Base-by-base conservation (phyloP, 345 rosid species). In the Passiflora organensis region DNA sequence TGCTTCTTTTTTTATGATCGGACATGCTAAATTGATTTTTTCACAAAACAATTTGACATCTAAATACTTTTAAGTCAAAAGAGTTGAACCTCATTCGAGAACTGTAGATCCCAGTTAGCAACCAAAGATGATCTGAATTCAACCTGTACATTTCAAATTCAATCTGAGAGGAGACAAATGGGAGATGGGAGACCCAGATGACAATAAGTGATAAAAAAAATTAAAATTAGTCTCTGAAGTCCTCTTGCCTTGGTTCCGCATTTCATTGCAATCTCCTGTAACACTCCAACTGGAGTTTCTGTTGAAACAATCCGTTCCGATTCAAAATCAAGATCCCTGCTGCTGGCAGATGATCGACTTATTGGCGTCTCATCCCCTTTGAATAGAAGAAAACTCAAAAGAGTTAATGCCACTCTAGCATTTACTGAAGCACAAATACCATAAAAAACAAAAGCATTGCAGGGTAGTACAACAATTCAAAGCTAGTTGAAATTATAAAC, bases 241-340 rank as follows among this genome's bases (percentile, higher is more conserved):
- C 39, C 17, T 13, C 21, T 43, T 79, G 87, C 99, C 96, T 85
- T 94, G 55, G 88, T 44, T 69, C 97, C 96, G 70, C 90, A 87
- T 70, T 80, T 87, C 65, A 58, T 66, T 23, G 97, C 97, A 75
- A 94, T 89, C 39, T 74, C 89, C 63, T 76, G 90, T 60, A 94
- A 69, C 45, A 67, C 82, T 51, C 55, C 77, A 52, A 74, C 83
- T 10, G 91, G 72, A 66, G 78, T 72, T 69, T 88, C 95, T 52
- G 75, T 77, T n/a, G n/a, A n/a, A n/a, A n/a, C n/a, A n/a, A n/a
- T n/a, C n/a, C n/a, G n/a, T n/a, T 80, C 89, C 53, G 77, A 65
- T 72, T 81, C 82, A 64, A 74, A 82, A 61, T 80, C 94, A 60
- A 77, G 58, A 70, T 80, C 90, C 73, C 74, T 83, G 78, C 72